phyloP scores from a whole-genome alignment of 2,329 filamentous ascomycete species.

The Beauveria medogensis region DNA sequence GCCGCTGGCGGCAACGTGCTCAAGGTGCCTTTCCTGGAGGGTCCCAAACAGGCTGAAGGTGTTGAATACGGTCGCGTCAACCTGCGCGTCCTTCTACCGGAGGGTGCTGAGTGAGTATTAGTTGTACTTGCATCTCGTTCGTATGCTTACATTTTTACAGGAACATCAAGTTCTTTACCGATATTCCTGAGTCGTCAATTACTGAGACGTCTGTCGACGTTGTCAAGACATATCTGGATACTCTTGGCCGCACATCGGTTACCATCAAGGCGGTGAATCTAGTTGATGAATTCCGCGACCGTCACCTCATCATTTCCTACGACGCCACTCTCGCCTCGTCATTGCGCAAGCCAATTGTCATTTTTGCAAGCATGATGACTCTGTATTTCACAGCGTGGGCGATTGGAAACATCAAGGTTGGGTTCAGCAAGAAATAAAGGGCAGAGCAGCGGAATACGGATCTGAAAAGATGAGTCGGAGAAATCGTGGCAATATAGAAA shows the following conservation, averaged over 20 bases:
- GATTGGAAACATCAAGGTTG: conserved; percentile 71
- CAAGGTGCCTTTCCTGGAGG: conserved; percentile 88
- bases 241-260: conserved; percentile 75
- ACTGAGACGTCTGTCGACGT: conserved; percentile 49
- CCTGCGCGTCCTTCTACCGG: conserved; percentile 77
- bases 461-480: background rate
- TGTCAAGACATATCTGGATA: conserved; percentile 92
- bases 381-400: conserved; percentile 69
- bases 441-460: background rate
- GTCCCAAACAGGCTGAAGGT: conserved; percentile 77
- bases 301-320: conserved; percentile 79
- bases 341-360: conserved; percentile 77
- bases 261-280: conserved; percentile 76
- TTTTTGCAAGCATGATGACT: conserved; percentile 65
- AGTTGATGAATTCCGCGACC: conserved; percentile 81
- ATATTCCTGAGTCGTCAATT: conserved; percentile 57
- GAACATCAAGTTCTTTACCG: conserved; percentile 70
- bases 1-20: conserved; percentile 68
- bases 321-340: conserved; percentile 68
- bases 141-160: conserved; percentile 42
- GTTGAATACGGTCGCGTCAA: conserved; percentile 76
- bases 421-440: conserved; percentile 51
- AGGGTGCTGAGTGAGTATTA: conserved; percentile 69
- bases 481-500: conserved; percentile 9
- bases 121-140: background rate